Percentiles rank a stretch among this genome's conserved stretches.
Evolutionary conservation across 2,329 filamentous ascomycete species (phyloP).

Genomic region (Berkeleyomyces rouxiae): DNA sequence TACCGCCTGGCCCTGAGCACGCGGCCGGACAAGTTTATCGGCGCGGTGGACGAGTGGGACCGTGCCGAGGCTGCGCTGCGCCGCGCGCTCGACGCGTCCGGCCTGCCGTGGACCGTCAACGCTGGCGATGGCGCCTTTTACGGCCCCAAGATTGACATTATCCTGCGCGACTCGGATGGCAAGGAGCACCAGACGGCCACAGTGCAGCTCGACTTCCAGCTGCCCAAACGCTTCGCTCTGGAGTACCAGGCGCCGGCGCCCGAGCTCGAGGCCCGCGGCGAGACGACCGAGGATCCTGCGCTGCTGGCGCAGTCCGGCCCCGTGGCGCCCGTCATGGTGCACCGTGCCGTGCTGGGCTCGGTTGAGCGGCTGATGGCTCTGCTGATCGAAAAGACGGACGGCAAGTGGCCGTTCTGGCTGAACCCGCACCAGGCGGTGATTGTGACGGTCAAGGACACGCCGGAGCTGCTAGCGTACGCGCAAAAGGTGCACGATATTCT

Average conservation of each 20-base stretch:
- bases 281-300: constrained; percentile 31
- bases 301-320: constrained; percentile 36
- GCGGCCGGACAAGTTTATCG: constrained; percentile 65
- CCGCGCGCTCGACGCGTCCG: constrained; percentile 43
- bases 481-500: constrained; percentile 32
- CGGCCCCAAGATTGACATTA: constrained; percentile 80
- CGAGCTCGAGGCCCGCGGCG: constrained; percentile 38
- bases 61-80: constrained; percentile 26
- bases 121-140: constrained; percentile 80
- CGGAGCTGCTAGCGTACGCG: constrained; percentile 34
- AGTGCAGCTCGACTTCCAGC: constrained; percentile 77
- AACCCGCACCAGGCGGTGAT: constrained; percentile 64
- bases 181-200: constrained; percentile 84
- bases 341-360: constrained; percentile 70
- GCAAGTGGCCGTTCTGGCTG: constrained; percentile 76
- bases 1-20: constrained; percentile 69
- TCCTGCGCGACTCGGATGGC: constrained; percentile 61
- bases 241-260: constrained; percentile 56
- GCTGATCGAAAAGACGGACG: constrained; percentile 67
- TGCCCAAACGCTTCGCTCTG: constrained; percentile 66
- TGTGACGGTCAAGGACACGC: constrained; percentile 50
- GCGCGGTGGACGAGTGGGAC: constrained; percentile 47
- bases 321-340: constrained; percentile 61
- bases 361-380: constrained; percentile 74
- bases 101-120: constrained; percentile 56